These are phyloP conservation scores for Chaetomium olivaceum DNA, from an alignment of 2,329 filamentous ascomycete genomes.

Conservation along the genomic window DNA sequence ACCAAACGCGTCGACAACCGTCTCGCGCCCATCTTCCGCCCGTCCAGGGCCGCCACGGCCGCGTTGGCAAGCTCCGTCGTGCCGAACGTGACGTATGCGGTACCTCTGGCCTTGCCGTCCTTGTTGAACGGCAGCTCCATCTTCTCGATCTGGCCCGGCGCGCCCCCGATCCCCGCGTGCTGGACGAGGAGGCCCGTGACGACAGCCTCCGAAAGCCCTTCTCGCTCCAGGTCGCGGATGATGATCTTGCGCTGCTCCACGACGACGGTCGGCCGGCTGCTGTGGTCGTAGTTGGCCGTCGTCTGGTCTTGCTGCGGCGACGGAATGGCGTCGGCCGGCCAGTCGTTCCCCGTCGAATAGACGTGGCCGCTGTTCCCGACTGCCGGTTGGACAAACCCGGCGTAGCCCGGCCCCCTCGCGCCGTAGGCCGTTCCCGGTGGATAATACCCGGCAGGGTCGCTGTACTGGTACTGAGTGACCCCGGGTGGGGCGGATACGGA, in stretches of 20 bases:
- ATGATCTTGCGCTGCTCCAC: slow-evolving; percentile 25
- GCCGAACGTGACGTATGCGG: slow-evolving; percentile 22
- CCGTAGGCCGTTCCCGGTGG: not conserved
- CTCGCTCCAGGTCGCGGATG: slow-evolving; percentile 18
- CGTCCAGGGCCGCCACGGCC: slow-evolving; percentile 13
- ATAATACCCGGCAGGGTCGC: slow-evolving; percentile 6
- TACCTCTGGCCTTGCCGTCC: slow-evolving; percentile 16
- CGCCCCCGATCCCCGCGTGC: slow-evolving; percentile 8
- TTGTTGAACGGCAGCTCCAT: slow-evolving; percentile 18
- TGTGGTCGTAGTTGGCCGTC: not conserved
- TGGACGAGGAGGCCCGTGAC: slow-evolving; percentile 14
- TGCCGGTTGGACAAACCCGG: not conserved
- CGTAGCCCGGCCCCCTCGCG: not conserved
- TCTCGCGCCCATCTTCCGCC: slow-evolving; percentile 8
- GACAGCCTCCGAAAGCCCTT: not conserved
- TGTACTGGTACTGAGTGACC: slow-evolving; percentile 6
- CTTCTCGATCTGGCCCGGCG: slow-evolving; percentile 17
- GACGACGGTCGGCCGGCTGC: not conserved
- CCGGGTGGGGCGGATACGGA: not conserved
- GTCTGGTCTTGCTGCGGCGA: not conserved
- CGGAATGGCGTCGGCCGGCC: not conserved
- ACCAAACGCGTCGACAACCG: slow-evolving; percentile 13
- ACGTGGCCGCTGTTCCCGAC: not conserved
- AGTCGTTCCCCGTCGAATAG: slow-evolving; percentile 4
- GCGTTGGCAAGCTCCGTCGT: slow-evolving; percentile 10